Evolutionary conservation across 1,284 basidiomycete genomes (phyloP).

Genomic region (Sphagnurus paluster): DNA sequence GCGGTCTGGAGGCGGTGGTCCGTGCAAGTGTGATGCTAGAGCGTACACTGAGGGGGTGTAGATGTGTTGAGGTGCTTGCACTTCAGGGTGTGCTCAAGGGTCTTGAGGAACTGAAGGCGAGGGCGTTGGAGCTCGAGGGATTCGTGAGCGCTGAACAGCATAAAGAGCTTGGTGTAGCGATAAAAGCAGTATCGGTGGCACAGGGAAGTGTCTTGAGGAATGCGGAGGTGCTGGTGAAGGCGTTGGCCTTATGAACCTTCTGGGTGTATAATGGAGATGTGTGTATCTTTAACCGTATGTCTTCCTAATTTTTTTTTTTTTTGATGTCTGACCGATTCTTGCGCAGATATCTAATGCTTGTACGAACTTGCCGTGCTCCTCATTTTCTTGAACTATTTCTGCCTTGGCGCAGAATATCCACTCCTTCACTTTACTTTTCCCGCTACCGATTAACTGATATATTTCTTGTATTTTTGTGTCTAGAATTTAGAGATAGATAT

Average conservation of each 20-base stretch:
- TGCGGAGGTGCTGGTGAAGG: constrained; percentile 1
- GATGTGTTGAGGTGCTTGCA: background rate
- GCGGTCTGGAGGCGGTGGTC: background rate
- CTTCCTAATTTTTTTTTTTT: no score
- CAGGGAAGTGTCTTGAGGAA: background rate
- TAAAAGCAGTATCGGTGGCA: background rate
- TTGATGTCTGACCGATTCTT: no score
- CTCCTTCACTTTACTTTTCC: no score
- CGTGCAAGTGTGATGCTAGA: background rate
- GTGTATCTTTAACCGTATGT: no score
- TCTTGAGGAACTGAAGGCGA: background rate
- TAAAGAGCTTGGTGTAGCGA: background rate
- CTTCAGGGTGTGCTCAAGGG: background rate
- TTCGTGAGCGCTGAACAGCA: background rate
- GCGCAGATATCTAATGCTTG: background rate
- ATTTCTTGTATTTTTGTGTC: no score
- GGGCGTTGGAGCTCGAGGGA: background rate
- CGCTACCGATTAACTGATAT: no score
- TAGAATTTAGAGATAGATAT: no score
- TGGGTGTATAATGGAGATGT: no score
- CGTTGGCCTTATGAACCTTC: no score
- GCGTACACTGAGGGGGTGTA: background rate
- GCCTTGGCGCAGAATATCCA: no score
- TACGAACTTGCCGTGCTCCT: background rate
- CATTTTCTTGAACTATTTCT: no score